Conservation (phyloP, 1,139 yeast species). For the Yamadazyma friedrichii region DNA sequence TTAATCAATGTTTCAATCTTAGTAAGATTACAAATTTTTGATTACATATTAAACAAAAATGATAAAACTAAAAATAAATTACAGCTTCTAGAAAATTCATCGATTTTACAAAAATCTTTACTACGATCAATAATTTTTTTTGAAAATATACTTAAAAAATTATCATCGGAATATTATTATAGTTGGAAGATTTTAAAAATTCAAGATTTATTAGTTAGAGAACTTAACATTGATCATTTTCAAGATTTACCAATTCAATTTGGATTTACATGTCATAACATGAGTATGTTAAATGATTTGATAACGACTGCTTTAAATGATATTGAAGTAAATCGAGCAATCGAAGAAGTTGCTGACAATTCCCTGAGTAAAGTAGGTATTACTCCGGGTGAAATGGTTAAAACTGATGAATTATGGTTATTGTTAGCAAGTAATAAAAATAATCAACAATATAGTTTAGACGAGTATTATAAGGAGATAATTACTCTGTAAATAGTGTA, state of each 20-base stretch:
- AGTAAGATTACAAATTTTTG: slow-evolving; percentile 6
- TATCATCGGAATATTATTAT: slow-evolving; percentile 4
- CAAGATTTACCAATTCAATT: slow-evolving; percentile 3
- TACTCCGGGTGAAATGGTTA: not conserved
- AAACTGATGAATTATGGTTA: slow-evolving; percentile 5
- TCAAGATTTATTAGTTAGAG: slow-evolving; percentile 4
- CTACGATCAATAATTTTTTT: slow-evolving; percentile 1
- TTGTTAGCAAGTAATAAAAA: not conserved
- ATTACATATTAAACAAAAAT: not conserved
- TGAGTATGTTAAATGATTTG: slow-evolving; percentile 2
- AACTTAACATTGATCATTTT: slow-evolving; percentile 3
- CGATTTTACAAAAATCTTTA: not conserved
- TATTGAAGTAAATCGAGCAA: slow-evolving; percentile 9
- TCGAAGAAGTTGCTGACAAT: not conserved
- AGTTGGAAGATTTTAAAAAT: slow-evolving; percentile 7
- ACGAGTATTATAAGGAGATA: slow-evolving; percentile 4
- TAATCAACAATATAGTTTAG: slow-evolving; percentile 2
- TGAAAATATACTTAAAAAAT: not conserved
- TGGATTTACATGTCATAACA: slow-evolving; percentile 9
- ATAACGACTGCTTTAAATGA: slow-evolving; percentile 6
- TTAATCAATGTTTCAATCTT: slow-evolving; percentile 4
- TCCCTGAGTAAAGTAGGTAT: not conserved
- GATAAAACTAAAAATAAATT: not conserved
- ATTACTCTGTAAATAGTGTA: too few relatives aligned
- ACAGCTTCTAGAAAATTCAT: not conserved